These are phyloP conservation scores for Plasmodium cynomolgi DNA, from an alignment of 169 alveolate genomes.

Conservation along the genomic window DNA sequence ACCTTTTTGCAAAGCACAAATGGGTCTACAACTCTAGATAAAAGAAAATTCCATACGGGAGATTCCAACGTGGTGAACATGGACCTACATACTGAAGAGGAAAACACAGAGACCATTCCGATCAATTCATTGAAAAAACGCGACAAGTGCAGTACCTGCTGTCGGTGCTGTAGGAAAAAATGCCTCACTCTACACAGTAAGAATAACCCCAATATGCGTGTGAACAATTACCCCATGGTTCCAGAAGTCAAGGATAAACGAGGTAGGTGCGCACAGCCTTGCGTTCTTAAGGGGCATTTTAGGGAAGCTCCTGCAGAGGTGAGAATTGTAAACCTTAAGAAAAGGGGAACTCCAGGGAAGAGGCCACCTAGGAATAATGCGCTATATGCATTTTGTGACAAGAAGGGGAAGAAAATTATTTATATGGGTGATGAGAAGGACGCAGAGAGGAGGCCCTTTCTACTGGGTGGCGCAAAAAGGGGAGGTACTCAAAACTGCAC, in stretches of 20 bases:
- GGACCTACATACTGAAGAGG: neutral
- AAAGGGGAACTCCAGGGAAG: neutral
- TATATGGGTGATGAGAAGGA: neutral
- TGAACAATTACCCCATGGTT: constrained; percentile 9
- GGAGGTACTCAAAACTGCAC: neutral
- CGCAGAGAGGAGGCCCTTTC: neutral
- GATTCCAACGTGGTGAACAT: neutral
- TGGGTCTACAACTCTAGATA: neutral
- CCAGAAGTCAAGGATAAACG: neutral
- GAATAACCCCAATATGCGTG: neutral
- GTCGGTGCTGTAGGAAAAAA: neutral
- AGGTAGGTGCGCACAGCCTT: neutral
- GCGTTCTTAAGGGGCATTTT: neutral
- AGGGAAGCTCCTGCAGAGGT: neutral
- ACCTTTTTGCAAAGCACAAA: neutral
- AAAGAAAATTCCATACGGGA: neutral
- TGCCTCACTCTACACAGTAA: neutral
- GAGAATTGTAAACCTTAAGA: neutral
- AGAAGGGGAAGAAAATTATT: neutral
- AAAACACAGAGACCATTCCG: neutral
- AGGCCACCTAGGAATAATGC: neutral
- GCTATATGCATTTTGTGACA: neutral
- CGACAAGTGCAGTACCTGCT: neutral
- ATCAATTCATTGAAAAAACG: neutral
- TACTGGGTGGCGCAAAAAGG: neutral